These are phyloP conservation scores for Hypomontagnella monticulosa DNA, from an alignment of 495 filamentous ascomycete species.

Conservation along the genomic window DNA sequence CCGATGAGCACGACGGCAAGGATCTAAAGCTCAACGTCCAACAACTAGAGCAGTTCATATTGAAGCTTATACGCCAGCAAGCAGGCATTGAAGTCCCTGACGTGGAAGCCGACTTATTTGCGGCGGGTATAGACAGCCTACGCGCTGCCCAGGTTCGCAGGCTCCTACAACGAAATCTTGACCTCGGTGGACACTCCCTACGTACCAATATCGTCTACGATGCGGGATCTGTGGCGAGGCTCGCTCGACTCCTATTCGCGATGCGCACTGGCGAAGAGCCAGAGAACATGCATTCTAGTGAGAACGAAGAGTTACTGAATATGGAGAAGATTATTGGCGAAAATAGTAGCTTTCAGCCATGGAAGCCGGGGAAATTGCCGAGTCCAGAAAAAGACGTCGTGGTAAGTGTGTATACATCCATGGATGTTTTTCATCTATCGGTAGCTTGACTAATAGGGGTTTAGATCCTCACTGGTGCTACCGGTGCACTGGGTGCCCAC, in stretches of 20 bases:
- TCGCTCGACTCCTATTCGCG: constrained; percentile 58
- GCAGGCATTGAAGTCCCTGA: constrained; percentile 54
- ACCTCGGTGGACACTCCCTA: constrained; percentile 49
- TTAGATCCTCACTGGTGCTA: constrained; percentile 68
- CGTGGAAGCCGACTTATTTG: constrained; percentile 61
- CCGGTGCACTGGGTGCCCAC: constrained; percentile 67
- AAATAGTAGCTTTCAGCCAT: constrained; percentile 56
- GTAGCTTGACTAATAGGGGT: background rate
- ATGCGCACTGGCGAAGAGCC: constrained; percentile 45
- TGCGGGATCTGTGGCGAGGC: constrained; percentile 54
- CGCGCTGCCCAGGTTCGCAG: constrained; percentile 66
- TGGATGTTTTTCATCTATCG: background rate
- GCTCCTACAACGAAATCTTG: constrained; percentile 58
- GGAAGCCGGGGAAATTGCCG: constrained; percentile 44
- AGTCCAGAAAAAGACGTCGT: constrained; percentile 50
- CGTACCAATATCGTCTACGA: constrained; percentile 63
- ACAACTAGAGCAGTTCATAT: constrained; percentile 55
- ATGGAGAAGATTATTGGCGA: constrained; percentile 61
- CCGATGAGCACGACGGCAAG: constrained; percentile 30
- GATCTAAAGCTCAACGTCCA: constrained; percentile 49
- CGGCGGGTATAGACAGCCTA: constrained; percentile 68
- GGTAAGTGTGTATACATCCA: constrained; percentile 52
- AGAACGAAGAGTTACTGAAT: constrained; percentile 44
- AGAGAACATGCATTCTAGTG: background rate
- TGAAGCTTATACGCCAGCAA: constrained; percentile 52